Conservation (phyloP, 2,329 filamentous ascomycete species). For the Exophiala phaeomuriformis region DNA sequence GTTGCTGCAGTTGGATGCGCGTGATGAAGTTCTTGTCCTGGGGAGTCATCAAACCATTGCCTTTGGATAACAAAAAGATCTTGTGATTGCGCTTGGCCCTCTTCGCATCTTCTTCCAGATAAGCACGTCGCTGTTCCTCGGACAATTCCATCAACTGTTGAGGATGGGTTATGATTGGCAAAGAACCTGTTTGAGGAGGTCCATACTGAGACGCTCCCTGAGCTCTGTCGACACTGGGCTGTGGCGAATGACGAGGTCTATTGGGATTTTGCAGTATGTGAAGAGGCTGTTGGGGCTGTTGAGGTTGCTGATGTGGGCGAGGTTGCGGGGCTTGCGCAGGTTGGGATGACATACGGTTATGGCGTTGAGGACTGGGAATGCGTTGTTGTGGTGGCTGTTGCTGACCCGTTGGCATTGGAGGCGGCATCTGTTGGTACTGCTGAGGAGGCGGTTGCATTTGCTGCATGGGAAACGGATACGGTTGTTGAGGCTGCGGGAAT, state of each 20-base stretch:
- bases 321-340: slow-evolving; percentile 43
- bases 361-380: slow-evolving; percentile 31
- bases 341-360: slow-evolving; percentile 25
- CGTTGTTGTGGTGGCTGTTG: slow-evolving; percentile 36
- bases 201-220: background rate
- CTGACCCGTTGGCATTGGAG: slow-evolving; percentile 4
- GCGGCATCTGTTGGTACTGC: slow-evolving; percentile 10
- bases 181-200: slow-evolving; percentile 32
- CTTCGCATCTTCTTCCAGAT: slow-evolving; percentile 84
- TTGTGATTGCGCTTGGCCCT: slow-evolving; percentile 97
- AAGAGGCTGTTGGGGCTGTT: slow-evolving; percentile 46
- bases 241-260: slow-evolving; percentile 46
- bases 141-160: slow-evolving; percentile 69
- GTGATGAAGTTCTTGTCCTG: slow-evolving; percentile 99
- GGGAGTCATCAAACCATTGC: slow-evolving; percentile 96
- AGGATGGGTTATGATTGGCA: slow-evolving; percentile 56
- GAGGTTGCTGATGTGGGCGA: slow-evolving; percentile 31
- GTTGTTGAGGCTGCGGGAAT: slow-evolving; percentile 18
- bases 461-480: slow-evolving; percentile 19
- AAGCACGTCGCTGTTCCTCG: slow-evolving; percentile 75
- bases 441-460: slow-evolving; percentile 30
- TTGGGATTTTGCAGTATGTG: slow-evolving; percentile 78
- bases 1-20: slow-evolving; percentile 90
- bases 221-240: slow-evolving; percentile 32
- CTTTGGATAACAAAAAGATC: slow-evolving; percentile 84